These are phyloP conservation scores for Kodamaea kaohsiungensis DNA, from an alignment of 805 yeast species.

Conservation along the genomic window DNA sequence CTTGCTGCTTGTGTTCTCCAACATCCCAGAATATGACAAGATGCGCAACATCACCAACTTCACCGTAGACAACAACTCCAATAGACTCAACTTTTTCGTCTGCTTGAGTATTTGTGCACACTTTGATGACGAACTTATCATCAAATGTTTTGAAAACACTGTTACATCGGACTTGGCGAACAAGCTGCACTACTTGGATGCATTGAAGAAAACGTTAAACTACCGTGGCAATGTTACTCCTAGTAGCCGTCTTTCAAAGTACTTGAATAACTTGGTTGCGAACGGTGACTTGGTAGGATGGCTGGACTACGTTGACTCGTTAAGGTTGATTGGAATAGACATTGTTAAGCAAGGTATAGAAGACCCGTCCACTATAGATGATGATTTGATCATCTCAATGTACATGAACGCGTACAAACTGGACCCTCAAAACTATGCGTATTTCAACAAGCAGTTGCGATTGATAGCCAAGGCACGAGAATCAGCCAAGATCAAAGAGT, in stretches of 20 bases:
- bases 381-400: conserved; percentile 35
- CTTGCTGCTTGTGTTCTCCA: conserved; percentile 31
- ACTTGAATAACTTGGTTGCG: conserved; percentile 23
- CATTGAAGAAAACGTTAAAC: conserved; percentile 26
- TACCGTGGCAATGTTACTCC: conserved; percentile 12
- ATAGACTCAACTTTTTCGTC: conserved; percentile 27
- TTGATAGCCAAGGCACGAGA: conserved; percentile 28
- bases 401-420: conserved; percentile 30
- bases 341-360: neutral
- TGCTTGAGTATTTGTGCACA: conserved; percentile 30
- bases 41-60: conserved; percentile 27
- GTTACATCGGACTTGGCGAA: conserved; percentile 33
- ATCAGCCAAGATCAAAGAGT: conserved; percentile 22
- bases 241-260: conserved; percentile 27
- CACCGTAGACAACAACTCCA: conserved; percentile 19
- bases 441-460: conserved; percentile 31
- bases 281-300: conserved; percentile 37
- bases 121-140: conserved; percentile 42
- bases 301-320: conserved; percentile 33
- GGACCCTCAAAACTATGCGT: conserved; percentile 40
- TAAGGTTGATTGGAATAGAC: conserved; percentile 29
- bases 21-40: conserved; percentile 41
- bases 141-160: conserved; percentile 41
- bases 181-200: conserved; percentile 38
- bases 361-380: conserved; percentile 23